These are phyloP conservation scores for Conticribra guillardii DNA, from an alignment of 108 stramenopile species.

Conservation along the genomic window DNA sequence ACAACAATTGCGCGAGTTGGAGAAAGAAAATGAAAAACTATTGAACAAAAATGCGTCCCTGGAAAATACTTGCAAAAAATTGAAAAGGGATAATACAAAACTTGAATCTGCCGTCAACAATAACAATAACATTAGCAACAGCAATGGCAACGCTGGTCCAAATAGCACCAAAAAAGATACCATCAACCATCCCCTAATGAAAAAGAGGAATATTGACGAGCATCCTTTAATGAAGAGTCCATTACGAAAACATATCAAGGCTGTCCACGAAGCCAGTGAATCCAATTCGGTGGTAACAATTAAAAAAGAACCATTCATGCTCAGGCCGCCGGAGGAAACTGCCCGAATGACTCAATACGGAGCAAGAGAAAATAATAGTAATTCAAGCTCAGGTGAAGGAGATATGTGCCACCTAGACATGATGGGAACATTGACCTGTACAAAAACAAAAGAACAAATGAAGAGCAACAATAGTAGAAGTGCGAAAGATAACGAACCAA, in stretches of 20 bases:
- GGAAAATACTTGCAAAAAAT: slow-evolving; percentile 17
- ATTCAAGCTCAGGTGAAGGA: neutral
- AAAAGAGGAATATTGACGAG: slow-evolving; percentile 20
- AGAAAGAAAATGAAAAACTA: slow-evolving; percentile 29
- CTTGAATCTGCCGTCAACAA: neutral
- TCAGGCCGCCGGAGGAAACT: slow-evolving; percentile 22
- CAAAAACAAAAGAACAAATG: neutral
- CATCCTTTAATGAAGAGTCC: slow-evolving; percentile 31
- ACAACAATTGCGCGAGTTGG: slow-evolving; percentile 16
- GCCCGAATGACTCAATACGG: no score
- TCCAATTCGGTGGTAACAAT: slow-evolving; percentile 24
- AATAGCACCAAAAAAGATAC: neutral
- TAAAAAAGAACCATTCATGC: slow-evolving; percentile 26
- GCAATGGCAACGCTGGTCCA: neutral
- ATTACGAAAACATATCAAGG: slow-evolving; percentile 29
- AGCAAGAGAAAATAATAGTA: neutral
- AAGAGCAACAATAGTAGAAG: neutral
- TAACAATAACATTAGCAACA: neutral
- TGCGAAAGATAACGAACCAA: neutral
- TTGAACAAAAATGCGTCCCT: slow-evolving; percentile 16
- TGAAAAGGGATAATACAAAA: slow-evolving; percentile 13
- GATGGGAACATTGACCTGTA: slow-evolving; percentile 1
- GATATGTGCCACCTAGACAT: neutral
- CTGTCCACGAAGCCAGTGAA: slow-evolving; percentile 28
- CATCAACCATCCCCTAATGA: neutral